phyloP scores from a whole-genome alignment of 2,329 filamentous ascomycete species.

The Lasiodiplodia theobromae region DNA sequence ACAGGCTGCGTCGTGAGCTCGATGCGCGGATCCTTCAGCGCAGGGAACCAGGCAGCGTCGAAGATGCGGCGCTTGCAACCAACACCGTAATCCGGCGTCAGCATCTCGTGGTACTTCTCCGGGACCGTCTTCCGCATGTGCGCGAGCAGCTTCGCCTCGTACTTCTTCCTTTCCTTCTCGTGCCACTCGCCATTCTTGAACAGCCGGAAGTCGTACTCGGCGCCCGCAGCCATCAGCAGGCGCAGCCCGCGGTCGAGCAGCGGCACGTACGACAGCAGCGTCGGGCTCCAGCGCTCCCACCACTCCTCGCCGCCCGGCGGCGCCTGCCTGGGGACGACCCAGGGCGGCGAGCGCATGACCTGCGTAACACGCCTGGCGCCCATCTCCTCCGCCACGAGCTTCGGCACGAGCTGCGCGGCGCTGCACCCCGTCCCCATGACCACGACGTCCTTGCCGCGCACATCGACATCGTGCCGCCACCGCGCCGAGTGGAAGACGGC shows the following conservation, averaged over 20 bases:
- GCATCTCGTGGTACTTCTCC: conserved; percentile 65
- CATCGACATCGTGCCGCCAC: conserved; percentile 61
- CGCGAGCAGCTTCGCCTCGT: conserved; percentile 53
- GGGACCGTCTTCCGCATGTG: conserved; percentile 61
- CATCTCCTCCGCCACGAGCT: conserved; percentile 52
- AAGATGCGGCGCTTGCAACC: conserved; percentile 71
- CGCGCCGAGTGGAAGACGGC: conserved; percentile 65
- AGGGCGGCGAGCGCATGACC: conserved; percentile 65
- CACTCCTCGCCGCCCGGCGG: conserved; percentile 49
- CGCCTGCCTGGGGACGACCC: conserved; percentile 55
- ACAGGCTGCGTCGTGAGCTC: conserved; percentile 61
- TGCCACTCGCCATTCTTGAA: conserved; percentile 53
- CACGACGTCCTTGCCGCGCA: conserved; percentile 63
- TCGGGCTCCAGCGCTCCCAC: conserved; percentile 57
- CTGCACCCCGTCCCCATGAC: conserved; percentile 66
- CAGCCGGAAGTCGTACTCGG: conserved; percentile 55
- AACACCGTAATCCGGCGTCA: conserved; percentile 68
- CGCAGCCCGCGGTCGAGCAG: conserved; percentile 57
- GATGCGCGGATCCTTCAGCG: conserved; percentile 61
- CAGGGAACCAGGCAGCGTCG: conserved; percentile 63
- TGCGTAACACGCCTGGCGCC: conserved; percentile 65
- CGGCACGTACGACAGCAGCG: conserved; percentile 58
- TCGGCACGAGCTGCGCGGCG: conserved; percentile 64
- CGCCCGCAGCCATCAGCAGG: conserved; percentile 53
- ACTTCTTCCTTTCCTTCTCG: conserved; percentile 44